Percentiles rank a stretch among this genome's conserved stretches.
Conservation (phyloP, 768 basidiomycete species). For the Suillus spraguei region DNA sequence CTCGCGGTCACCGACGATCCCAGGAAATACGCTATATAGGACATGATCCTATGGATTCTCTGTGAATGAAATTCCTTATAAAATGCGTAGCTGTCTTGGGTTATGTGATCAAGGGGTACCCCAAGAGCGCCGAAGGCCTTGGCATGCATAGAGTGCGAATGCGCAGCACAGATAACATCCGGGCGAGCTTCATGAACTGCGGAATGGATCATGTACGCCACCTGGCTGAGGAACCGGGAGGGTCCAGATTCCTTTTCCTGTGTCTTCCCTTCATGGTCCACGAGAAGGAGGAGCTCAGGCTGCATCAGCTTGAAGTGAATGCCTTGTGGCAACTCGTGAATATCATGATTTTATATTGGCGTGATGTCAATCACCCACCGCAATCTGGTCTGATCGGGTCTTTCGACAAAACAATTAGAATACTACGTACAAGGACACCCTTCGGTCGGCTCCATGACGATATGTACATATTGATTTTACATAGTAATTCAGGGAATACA, state of each 20-base stretch:
- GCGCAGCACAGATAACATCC: no score
- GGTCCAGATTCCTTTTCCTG: conserved; percentile 35
- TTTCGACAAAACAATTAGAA: conserved; percentile 11
- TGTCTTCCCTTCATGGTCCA: conserved; percentile 41
- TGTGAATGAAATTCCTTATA: conserved; percentile 23
- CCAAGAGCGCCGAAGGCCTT: conserved; percentile 41
- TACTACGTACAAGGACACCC: no score
- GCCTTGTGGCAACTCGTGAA: conserved; percentile 32
- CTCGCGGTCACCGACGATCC: conserved; percentile 35
- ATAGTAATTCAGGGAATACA: no score
- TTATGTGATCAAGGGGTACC: conserved; percentile 31
- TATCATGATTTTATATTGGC: neutral
- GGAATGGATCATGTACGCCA: conserved; percentile 42
- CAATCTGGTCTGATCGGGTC: conserved; percentile 44
- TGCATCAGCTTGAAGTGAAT: conserved; percentile 49
- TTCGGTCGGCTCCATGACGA: no score
- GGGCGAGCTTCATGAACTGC: no score
- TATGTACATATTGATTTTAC: no score
- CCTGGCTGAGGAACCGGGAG: conserved; percentile 35
- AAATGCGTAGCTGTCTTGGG: conserved; percentile 38
- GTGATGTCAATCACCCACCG: conserved; percentile 37
- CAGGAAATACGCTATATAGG: conserved; percentile 35
- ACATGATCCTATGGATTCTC: conserved; percentile 24
- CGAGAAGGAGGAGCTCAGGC: conserved; percentile 45
- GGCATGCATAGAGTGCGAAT: conserved; percentile 38